Conservation (phyloP, 352 stramenopile species). For the Phytophthora aleatoria region DNA sequence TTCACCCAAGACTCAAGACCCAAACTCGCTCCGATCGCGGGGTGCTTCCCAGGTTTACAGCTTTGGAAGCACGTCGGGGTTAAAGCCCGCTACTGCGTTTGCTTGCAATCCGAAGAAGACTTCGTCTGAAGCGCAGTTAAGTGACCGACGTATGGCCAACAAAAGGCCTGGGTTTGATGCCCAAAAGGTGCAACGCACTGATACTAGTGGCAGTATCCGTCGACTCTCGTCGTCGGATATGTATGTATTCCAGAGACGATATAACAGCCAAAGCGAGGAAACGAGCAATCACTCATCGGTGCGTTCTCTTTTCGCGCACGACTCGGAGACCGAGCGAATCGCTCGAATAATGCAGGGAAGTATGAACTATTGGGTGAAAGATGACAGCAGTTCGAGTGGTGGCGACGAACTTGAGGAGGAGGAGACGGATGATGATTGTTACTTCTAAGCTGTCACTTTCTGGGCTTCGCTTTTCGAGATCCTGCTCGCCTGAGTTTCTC, state of each 20-base stretch:
- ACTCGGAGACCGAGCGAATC: constrained; percentile 82
- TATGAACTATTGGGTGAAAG: constrained; percentile 62
- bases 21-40: background rate
- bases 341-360: constrained; percentile 81
- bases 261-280: background rate
- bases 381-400: constrained; percentile 31
- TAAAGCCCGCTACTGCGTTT: background rate
- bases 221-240: constrained; percentile 2
- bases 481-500: constrained; percentile 72
- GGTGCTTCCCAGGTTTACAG: background rate
- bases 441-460: constrained; percentile 46
- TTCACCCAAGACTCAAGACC: background rate
- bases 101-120: background rate
- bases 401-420: constrained; percentile 45
- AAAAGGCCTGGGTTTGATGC: background rate
- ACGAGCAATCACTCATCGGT: constrained; percentile 5
- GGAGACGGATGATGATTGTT: constrained; percentile 38
- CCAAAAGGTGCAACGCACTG: background rate
- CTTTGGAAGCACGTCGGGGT: background rate
- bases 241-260: background rate
- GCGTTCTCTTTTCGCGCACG: constrained; percentile 30
- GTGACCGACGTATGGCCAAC: background rate
- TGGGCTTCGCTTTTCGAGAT: constrained; percentile 54
- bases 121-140: background rate
- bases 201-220: background rate